Conservation (phyloP, 768 basidiomycete species). For the Mycena vulgaris region DNA sequence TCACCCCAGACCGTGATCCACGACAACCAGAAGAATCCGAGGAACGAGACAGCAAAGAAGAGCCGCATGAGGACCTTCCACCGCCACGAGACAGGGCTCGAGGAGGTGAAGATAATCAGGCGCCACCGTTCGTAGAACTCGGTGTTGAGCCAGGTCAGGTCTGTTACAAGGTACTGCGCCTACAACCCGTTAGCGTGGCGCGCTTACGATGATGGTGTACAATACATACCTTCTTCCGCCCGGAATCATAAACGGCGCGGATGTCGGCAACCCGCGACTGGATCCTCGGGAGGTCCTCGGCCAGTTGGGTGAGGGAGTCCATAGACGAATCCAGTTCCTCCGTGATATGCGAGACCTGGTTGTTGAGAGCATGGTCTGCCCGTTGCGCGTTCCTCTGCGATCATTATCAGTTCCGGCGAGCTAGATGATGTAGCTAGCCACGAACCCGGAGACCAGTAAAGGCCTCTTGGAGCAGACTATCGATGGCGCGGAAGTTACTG, state of each 20-base stretch:
- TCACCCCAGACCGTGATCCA: constrained; percentile 77
- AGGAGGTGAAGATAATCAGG: constrained; percentile 79
- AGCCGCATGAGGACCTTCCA: constrained; percentile 78
- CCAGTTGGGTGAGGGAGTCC: constrained; percentile 69
- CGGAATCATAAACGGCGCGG: constrained; percentile 78
- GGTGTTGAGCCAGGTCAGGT: constrained; percentile 83
- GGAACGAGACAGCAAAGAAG: constrained; percentile 70
- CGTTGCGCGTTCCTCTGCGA: constrained; percentile 71
- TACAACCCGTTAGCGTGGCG: constrained; percentile 44
- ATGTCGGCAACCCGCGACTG: constrained; percentile 75
- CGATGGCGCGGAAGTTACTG: constrained; percentile 83
- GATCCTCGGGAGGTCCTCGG: constrained; percentile 72
- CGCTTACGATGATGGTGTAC: background rate
- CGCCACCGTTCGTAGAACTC: constrained; percentile 85
- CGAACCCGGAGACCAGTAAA: constrained; percentile 72
- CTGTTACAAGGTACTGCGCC: constrained; percentile 76
- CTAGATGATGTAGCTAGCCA: constrained; percentile 13
- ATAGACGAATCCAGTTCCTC: constrained; percentile 74
- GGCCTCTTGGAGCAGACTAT: constrained; percentile 77
- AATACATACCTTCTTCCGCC: constrained; percentile 72
- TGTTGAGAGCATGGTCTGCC: constrained; percentile 69
- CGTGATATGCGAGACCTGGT: constrained; percentile 75
- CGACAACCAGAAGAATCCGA: constrained; percentile 71
- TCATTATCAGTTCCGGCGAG: constrained; percentile 7
- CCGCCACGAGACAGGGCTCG: constrained; percentile 79